Conservation (phyloP, 192 early-diverging fungal species). For the Backusella westeae region DNA sequence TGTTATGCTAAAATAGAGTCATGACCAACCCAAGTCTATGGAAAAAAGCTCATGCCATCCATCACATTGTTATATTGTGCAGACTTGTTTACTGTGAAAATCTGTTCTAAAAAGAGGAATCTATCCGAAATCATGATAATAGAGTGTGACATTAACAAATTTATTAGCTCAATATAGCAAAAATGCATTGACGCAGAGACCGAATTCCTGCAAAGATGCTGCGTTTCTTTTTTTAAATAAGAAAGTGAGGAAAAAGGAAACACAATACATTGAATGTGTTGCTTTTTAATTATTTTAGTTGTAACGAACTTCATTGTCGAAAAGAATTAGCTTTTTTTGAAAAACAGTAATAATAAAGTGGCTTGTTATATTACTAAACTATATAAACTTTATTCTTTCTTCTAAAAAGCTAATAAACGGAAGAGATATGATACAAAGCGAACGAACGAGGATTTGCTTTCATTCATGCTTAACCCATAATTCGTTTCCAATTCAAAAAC, state of each 20-base stretch:
- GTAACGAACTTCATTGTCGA: not conserved
- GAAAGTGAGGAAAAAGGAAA: not conserved
- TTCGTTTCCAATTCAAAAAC: not conserved
- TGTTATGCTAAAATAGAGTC: not conserved
- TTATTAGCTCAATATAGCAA: not conserved
- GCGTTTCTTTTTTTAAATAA: not conserved
- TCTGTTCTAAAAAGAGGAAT: not conserved
- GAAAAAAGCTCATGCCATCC: not conserved
- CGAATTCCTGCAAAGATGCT: not conserved
- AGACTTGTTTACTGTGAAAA: not conserved
- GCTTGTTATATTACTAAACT: not conserved
- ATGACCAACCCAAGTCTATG: not conserved
- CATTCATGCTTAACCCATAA: not conserved
- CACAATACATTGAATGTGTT: not conserved
- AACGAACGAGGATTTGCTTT: not conserved
- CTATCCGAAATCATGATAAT: not conserved
- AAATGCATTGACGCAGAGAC: not conserved
- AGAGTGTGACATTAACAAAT: not conserved
- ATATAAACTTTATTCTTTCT: not conserved
- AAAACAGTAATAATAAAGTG: not conserved
- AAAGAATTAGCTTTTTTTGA: not conserved
- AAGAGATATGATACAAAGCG: not conserved
- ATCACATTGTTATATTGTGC: not conserved
- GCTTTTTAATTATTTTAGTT: not conserved
- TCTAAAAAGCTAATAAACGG: not conserved